Evolutionary conservation across 192 early-diverging fungal species (phyloP), one percentile per base, ranked within the genome.

Genomic region (Coemansia sp.): DNA sequence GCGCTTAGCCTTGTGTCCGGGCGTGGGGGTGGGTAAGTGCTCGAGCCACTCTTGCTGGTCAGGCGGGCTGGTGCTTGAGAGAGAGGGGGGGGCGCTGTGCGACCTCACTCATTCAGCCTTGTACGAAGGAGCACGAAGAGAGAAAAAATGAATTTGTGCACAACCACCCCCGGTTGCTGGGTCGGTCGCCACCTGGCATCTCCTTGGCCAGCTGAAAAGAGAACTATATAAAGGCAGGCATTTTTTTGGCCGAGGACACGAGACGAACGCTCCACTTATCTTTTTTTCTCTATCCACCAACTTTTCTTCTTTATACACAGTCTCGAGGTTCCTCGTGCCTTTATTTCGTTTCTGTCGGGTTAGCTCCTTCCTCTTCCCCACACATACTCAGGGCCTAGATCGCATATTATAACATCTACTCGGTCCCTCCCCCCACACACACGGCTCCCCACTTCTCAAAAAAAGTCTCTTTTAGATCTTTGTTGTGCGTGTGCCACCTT

Each of bases 11-110:
- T 55, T n/a, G 24, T 50, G 49, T 22, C 24, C 53, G 53, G 53
- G 53, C 53, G 53, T 55, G 53, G 53, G 53, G 53, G 53, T 55
- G 53, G 53, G 49, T 50, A 50, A 24, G 53, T 55, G 53, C 53
- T 55, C 53, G 53, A 31, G 53, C 53, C 53, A 55, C 53, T 55
- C 27, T 55, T 55, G 27, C 27, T 55, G 53, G 53, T 55, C 53
- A 55, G 53, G 53, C 53, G 53, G 53, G 53, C 8, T 27, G 24
- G 53, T 55, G 22, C 27, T 31, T 31, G 27, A 1, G 1, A 27
- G 27, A 27, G 27, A n/a, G n/a, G n/a, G 27, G 27, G 53, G 22
- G 24, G 53, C 27, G 27, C 53, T 55, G 53, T 55, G 24, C 53
- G 29, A 55, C 53, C 53, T 50, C 53, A 24, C 53, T 16, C 22